phyloP scores from a whole-genome alignment of 495 filamentous ascomycete genomes.

The Lindgomyces ingoldianus region DNA sequence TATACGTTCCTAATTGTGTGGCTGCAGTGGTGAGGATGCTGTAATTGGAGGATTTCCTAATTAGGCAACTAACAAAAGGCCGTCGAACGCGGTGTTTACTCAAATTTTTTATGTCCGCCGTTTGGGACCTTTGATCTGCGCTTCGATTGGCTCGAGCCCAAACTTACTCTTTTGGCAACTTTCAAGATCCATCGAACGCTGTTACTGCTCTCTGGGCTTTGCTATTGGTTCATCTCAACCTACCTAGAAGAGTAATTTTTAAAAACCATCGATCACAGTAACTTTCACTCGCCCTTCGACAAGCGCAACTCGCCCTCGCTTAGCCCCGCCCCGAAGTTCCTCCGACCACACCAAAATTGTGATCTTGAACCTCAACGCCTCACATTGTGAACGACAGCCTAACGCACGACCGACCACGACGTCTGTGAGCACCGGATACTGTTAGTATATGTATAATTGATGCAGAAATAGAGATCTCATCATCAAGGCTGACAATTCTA shows the following conservation, averaged over 20 bases:
- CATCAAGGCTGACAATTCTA: not conserved
- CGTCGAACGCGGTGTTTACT: too few species aligned
- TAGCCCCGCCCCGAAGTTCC: slow-evolving; percentile 3
- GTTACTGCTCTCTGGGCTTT: too few species aligned
- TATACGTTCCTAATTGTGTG: too few species aligned
- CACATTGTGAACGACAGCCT: slow-evolving; percentile 15
- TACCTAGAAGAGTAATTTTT: not conserved
- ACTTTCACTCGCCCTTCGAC: not conserved
- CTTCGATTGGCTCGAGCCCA: too few species aligned
- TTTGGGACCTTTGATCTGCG: too few species aligned
- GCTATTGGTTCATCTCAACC: not conserved
- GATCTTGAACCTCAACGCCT: not conserved
- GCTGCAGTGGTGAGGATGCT: too few species aligned
- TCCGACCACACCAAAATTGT: slow-evolving; percentile 12
- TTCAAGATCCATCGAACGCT: too few species aligned
- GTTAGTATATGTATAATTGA: not conserved
- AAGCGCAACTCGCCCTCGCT: not conserved
- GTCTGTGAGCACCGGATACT: not conserved
- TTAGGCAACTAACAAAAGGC: too few species aligned
- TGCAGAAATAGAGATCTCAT: not conserved
- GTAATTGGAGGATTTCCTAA: too few species aligned
- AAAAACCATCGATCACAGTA: slow-evolving; percentile 1
- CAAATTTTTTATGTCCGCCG: too few species aligned
- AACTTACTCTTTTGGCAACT: too few species aligned
- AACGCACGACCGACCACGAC: not conserved